phyloP scores from a whole-genome alignment of 2,329 filamentous ascomycete species.

The Parafenestella ontariensis region DNA sequence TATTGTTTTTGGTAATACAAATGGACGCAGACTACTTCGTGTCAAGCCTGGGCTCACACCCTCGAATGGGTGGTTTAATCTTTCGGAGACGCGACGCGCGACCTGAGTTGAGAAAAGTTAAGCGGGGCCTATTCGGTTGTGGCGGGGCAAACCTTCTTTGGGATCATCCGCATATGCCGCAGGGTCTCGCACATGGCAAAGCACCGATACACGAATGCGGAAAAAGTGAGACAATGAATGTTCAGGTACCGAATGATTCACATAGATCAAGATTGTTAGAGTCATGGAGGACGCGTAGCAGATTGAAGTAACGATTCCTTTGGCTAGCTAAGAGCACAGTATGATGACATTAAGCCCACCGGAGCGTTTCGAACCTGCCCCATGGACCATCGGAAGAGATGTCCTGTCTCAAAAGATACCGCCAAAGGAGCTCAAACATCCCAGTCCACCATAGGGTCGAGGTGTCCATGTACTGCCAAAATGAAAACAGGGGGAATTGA shows the following conservation, averaged over 20 bases:
- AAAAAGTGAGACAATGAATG: conserved; percentile 1
- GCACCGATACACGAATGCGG: conserved; percentile 7
- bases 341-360: conserved; percentile 26
- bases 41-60: neutral
- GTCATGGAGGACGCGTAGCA: neutral
- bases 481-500: conserved; percentile 45
- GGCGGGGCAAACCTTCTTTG: conserved; percentile 9
- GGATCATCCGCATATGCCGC: conserved; percentile 6
- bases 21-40: neutral
- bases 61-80: conserved; percentile 1
- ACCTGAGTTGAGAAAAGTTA: conserved; percentile 13
- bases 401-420: conserved; percentile 26
- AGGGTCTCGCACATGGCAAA: conserved; percentile 16
- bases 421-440: conserved; percentile 31
- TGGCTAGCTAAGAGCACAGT: conserved; percentile 42
- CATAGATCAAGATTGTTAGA: conserved; percentile 1
- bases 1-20: neutral
- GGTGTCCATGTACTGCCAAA: conserved; percentile 38
- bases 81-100: conserved; percentile 9
- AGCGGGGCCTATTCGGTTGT: conserved; percentile 12
- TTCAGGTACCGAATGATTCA: neutral
- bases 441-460: conserved; percentile 31
- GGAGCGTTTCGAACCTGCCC: conserved; percentile 28
- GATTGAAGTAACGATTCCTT: conserved; percentile 38
- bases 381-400: conserved; percentile 20